Percentiles rank a stretch among this genome's conserved stretches.
phyloP scores from a whole-genome alignment of 495 filamentous ascomycete species.

The Sabuloglossum arenarium region DNA sequence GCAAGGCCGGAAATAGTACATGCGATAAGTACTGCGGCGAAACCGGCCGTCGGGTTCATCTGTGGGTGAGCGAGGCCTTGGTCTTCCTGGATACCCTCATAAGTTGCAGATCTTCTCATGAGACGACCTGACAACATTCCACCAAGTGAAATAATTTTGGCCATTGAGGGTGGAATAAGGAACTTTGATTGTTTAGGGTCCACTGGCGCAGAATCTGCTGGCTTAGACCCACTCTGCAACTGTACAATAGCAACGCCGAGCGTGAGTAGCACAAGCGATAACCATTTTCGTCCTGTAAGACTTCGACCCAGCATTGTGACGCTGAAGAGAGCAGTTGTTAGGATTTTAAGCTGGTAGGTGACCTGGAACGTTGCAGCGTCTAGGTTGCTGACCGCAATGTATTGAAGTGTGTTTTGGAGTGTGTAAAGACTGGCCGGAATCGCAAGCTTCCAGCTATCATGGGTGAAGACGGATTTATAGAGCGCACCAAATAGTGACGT shows the following conservation, averaged over 20 bases:
- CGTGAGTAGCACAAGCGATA: constrained; percentile 57
- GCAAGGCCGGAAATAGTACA: constrained; percentile 64
- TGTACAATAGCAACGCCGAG: constrained; percentile 76
- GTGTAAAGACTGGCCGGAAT: constrained; percentile 82
- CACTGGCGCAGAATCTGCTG: constrained; percentile 13
- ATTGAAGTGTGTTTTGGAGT: constrained; percentile 76
- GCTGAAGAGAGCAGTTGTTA: constrained; percentile 79
- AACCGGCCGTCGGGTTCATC: constrained; percentile 58
- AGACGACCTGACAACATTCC: constrained; percentile 23
- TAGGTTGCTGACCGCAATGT: constrained; percentile 76
- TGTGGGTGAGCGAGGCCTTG: constrained; percentile 35
- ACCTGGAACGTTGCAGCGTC: constrained; percentile 85
- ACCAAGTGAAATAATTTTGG: constrained; percentile 32
- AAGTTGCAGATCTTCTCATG: constrained; percentile 70
- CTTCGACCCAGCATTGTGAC: constrained; percentile 50
- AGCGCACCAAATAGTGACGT: constrained; percentile 63
- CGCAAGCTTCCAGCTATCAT: constrained; percentile 92
- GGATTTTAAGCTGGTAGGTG: constrained; percentile 80
- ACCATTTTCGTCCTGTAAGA: constrained; percentile 53
- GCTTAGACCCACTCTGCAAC: constrained; percentile 29
- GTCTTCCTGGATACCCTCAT: constrained; percentile 82
- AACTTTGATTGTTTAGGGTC: constrained; percentile 24
- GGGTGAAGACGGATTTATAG: constrained; percentile 59
- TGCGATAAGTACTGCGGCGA: constrained; percentile 54
- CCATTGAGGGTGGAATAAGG: constrained; percentile 54